Conservation (phyloP, 352 stramenopile genomes). For the Globisporangium middletonii region DNA sequence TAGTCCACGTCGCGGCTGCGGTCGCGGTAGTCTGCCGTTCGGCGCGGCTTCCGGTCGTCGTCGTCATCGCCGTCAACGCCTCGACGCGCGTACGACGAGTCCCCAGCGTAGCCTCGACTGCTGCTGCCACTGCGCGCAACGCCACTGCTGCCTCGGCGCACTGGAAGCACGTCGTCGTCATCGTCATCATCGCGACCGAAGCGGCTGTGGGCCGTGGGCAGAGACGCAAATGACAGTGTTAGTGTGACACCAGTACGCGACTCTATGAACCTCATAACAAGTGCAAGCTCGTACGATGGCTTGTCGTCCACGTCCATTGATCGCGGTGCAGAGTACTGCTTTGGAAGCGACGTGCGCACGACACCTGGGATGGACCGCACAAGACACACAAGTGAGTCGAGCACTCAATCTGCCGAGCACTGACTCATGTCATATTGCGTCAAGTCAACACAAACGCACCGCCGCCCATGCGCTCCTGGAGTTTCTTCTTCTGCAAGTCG, state of each 20-base stretch:
- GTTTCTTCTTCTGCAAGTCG: constrained; percentile 84
- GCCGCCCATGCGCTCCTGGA: constrained; percentile 76
- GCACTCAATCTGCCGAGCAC: too few species aligned
- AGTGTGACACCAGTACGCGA: too few species aligned
- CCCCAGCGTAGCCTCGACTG: constrained; percentile 7
- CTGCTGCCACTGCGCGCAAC: constrained; percentile 13
- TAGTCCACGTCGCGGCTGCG: constrained; percentile 10
- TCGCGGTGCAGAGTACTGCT: constrained; percentile 73
- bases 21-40: constrained; percentile 11
- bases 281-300: constrained; percentile 48
- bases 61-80: constrained; percentile 39
- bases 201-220: constrained; percentile 23
- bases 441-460: constrained; percentile 40
- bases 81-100: constrained; percentile 22
- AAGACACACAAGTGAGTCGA: not conserved
- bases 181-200: constrained; percentile 74
- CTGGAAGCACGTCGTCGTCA: constrained; percentile 30
- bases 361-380: constrained; percentile 32
- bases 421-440: too few species aligned
- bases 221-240: not conserved
- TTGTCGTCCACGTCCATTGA: constrained; percentile 73
- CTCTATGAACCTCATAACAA: too few species aligned
- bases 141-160: constrained; percentile 19
- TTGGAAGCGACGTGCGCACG: constrained; percentile 62
- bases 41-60: constrained; percentile 29